These are phyloP conservation scores for Ophiostoma sp. DNA, from an alignment of 2,329 filamentous ascomycete species.

Conservation along the genomic window DNA sequence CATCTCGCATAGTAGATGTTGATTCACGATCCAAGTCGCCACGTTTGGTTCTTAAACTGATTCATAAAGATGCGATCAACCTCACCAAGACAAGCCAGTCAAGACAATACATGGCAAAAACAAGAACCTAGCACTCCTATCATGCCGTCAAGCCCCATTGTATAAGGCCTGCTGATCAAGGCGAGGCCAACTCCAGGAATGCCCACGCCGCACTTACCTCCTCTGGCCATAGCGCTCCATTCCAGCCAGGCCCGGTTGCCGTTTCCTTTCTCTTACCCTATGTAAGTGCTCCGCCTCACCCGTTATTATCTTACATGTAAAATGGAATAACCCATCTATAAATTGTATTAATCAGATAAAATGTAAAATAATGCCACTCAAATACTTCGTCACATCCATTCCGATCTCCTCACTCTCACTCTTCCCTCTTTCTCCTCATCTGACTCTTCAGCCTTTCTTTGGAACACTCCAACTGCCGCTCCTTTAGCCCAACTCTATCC, in stretches of 20 bases:
- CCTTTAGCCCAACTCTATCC: constrained; percentile 9
- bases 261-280: not conserved
- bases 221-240: not conserved
- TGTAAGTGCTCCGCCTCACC: not conserved
- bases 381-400: not conserved
- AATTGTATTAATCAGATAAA: not conserved
- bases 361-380: not conserved
- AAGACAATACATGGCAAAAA: no score
- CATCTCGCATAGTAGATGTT: not conserved
- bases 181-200: not conserved
- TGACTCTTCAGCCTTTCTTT: constrained; percentile 20
- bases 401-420: not conserved
- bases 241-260: not conserved
- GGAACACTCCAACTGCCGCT: constrained; percentile 5
- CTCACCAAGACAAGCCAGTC: not conserved
- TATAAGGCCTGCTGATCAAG: no score
- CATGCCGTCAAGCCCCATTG: no score
- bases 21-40: not conserved
- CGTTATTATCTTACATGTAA: not conserved
- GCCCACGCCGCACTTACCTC: not conserved
- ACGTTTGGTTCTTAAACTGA: not conserved
- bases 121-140: no score
- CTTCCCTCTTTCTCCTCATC: constrained; percentile 9
- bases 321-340: not conserved
- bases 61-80: not conserved